Evolutionary conservation across 805 yeast genomes (phyloP).

Genomic region (Starmerella floris): DNA sequence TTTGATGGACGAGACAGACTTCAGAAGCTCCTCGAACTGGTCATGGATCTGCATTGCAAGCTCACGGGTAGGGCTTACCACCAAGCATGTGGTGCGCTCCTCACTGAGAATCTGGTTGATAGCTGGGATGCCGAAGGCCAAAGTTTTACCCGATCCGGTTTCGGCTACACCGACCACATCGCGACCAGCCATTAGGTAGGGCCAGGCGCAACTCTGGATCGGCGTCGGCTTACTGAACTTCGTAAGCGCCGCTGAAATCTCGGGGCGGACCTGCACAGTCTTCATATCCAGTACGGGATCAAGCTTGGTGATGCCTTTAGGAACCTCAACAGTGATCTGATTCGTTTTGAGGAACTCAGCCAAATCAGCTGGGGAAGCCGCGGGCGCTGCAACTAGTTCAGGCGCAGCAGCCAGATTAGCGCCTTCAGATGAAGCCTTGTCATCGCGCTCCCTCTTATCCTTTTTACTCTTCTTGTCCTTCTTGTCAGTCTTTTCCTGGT

Average conservation of each 20-base stretch:
- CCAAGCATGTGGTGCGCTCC: slow-evolving; percentile 48
- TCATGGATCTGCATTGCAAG: slow-evolving; percentile 91
- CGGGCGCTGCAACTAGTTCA: neutral
- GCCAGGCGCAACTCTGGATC: slow-evolving; percentile 92
- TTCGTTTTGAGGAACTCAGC: slow-evolving; percentile 52
- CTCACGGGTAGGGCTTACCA: slow-evolving; percentile 94
- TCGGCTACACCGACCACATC: slow-evolving; percentile 97
- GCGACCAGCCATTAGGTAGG: slow-evolving; percentile 58
- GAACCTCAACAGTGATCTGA: slow-evolving; percentile 68
- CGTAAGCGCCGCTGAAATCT: slow-evolving; percentile 46
- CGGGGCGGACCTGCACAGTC: slow-evolving; percentile 42
- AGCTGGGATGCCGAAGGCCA: slow-evolving; percentile 98
- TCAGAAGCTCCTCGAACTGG: slow-evolving; percentile 67
- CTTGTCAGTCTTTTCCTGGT: slow-evolving; percentile 27
- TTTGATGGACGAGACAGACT: slow-evolving; percentile 46
- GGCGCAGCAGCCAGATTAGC: neutral
- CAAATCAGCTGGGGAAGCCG: slow-evolving; percentile 38
- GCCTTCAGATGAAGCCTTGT: neutral
- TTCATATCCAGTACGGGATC: slow-evolving; percentile 61
- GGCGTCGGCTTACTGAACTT: slow-evolving; percentile 89
- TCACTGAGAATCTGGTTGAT: slow-evolving; percentile 47
- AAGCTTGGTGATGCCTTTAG: slow-evolving; percentile 25
- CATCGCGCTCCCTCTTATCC: slow-evolving; percentile 7
- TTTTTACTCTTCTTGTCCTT: slow-evolving; percentile 28
- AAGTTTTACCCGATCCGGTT: slow-evolving; percentile 95